Conservation (phyloP, 208 protist species). For the Acanthamoeba lenticulata region DNA sequence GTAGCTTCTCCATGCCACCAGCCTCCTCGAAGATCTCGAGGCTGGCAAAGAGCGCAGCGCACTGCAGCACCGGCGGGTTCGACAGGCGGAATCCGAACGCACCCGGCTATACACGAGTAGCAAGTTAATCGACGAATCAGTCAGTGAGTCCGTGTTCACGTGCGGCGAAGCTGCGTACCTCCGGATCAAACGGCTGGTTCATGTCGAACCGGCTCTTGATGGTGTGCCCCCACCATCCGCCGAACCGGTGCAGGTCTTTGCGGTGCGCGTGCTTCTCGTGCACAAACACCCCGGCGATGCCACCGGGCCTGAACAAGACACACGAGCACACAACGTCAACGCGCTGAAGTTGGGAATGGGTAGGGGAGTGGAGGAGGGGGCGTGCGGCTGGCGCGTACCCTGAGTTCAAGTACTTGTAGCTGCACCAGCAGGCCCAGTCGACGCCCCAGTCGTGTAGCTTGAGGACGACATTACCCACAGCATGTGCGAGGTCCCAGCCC, state of each 20-base stretch:
- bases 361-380: too few species aligned
- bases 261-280: slow-evolving; percentile 89
- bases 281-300: slow-evolving; percentile 92
- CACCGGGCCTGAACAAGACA: slow-evolving; percentile 59
- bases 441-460: slow-evolving; percentile 95
- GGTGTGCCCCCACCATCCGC: slow-evolving; percentile 94
- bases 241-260: slow-evolving; percentile 81
- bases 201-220: slow-evolving; percentile 88
- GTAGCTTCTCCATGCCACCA: slow-evolving; percentile 86
- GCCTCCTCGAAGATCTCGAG: slow-evolving; percentile 91
- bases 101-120: slow-evolving; percentile 74
- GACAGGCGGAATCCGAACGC: slow-evolving; percentile 90
- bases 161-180: neutral
- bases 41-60: slow-evolving; percentile 87
- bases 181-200: slow-evolving; percentile 68
- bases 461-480: slow-evolving; percentile 94
- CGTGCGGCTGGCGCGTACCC: slow-evolving; percentile 78
- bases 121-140: slow-evolving; percentile 78
- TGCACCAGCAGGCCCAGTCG: slow-evolving; percentile 96
- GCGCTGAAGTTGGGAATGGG: too few species aligned
- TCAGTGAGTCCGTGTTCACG: too few species aligned
- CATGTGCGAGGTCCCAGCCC: slow-evolving; percentile 95
- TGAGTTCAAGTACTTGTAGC: slow-evolving; percentile 96
- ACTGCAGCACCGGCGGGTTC: slow-evolving; percentile 86
- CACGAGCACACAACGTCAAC: neutral